These are phyloP conservation scores for Phlyctochytrium planicorne DNA, from an alignment of 192 early-diverging fungal genomes.

Conservation along the genomic window DNA sequence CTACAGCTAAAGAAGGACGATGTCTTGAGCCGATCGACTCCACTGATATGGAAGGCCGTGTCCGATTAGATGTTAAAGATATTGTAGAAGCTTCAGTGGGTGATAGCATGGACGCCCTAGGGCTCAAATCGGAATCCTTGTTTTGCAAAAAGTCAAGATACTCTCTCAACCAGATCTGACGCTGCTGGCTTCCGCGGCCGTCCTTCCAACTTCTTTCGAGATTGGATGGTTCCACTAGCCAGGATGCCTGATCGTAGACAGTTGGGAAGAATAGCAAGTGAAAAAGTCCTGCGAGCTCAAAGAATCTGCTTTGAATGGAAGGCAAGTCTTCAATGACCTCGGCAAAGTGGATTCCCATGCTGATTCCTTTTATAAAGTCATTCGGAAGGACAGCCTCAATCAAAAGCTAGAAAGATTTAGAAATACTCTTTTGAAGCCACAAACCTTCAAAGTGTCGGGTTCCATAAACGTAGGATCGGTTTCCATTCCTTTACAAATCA, in stretches of 20 bases:
- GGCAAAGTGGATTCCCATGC: conserved; percentile 33
- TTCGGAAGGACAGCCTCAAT: conserved; percentile 39
- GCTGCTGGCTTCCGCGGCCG: conserved; percentile 15
- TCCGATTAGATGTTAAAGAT: no score
- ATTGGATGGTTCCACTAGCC: conserved; percentile 25
- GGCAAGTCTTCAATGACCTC: conserved; percentile 40
- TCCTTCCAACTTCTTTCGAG: conserved; percentile 18
- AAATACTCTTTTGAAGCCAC: conserved; percentile 1
- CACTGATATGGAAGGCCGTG: no score
- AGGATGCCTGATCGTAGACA: conserved; percentile 54
- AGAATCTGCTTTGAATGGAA: conserved; percentile 7
- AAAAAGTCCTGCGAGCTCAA: conserved; percentile 49
- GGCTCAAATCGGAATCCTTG: no score
- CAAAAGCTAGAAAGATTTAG: conserved; percentile 29
- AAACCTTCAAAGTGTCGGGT: conserved; percentile 35
- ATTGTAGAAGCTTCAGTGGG: no score
- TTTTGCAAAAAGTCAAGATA: no score
- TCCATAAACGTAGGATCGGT: conserved; percentile 42
- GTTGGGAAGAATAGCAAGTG: conserved; percentile 72
- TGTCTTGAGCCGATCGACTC: no score
- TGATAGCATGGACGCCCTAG: no score
- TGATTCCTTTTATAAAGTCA: conserved; percentile 40
- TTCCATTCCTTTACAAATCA: conserved; percentile 44
- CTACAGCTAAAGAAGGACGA: no score
- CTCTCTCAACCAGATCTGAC: conserved; percentile 20